These are phyloP conservation scores for Ogataea methanolica DNA, from an alignment of 805 yeast species.

Conservation along the genomic window DNA sequence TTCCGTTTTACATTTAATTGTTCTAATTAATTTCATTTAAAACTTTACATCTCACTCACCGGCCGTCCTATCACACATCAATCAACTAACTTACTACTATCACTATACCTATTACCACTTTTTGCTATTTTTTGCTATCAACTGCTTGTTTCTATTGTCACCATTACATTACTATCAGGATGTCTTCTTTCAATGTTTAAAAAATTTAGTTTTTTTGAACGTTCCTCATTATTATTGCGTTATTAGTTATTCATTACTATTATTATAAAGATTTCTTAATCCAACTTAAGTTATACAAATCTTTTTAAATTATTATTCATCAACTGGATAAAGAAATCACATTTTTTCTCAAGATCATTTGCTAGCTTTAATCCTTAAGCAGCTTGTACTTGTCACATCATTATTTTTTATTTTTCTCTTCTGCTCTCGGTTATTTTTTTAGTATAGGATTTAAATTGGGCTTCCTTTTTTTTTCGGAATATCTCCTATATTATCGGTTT, in stretches of 20 bases:
- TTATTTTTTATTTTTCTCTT: no score
- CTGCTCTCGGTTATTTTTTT: not conserved
- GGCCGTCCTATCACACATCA: not conserved
- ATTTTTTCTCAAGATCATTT: not conserved
- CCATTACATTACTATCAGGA: not conserved
- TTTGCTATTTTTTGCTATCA: not conserved
- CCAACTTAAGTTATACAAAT: not conserved
- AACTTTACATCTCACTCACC: not conserved
- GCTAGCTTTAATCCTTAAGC: not conserved
- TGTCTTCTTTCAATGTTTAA: not conserved
- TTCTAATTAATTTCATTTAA: not conserved
- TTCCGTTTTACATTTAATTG: constrained; percentile 5
- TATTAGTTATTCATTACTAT: not conserved
- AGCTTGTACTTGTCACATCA: no score
- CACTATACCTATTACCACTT: not conserved
- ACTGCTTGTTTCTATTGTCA: not conserved
- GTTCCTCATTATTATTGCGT: not conserved
- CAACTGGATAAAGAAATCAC: not conserved
- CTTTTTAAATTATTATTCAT: not conserved
- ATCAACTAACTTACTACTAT: not conserved
- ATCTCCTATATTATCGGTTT: not conserved
- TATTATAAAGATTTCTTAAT: not conserved
- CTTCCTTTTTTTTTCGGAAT: not conserved
- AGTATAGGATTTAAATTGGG: not conserved
- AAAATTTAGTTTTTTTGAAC: not conserved